Evolutionary conservation across 75 land plant genomes (phyloP).

Genomic region (Azolla pinnata): DNA sequence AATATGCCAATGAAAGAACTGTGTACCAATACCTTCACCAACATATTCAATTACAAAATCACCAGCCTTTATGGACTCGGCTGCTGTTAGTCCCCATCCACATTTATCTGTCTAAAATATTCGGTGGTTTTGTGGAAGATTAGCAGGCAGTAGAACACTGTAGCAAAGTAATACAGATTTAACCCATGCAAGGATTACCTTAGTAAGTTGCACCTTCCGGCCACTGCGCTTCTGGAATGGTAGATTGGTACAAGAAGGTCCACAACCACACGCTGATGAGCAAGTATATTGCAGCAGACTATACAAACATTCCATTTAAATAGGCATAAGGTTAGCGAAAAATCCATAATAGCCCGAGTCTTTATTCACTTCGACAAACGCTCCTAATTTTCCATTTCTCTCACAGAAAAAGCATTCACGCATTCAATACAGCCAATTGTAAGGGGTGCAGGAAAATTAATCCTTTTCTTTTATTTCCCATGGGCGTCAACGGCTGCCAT

Average conservation of each 20-base stretch:
- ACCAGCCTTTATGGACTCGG: slow-evolving; percentile 70
- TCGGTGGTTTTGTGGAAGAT: too few relatives aligned
- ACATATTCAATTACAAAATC: slow-evolving; percentile 93
- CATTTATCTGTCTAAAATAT: slow-evolving; percentile 77
- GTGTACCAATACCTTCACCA: slow-evolving; percentile 67
- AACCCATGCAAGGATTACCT: slow-evolving; percentile 37
- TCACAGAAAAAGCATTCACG: too few relatives aligned
- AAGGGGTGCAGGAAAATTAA: too few relatives aligned
- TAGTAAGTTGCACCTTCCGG: slow-evolving; percentile 58
- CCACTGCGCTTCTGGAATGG: slow-evolving; percentile 70
- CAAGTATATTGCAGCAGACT: slow-evolving; percentile 86
- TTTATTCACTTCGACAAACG: too few relatives aligned
- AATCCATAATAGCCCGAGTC: neutral
- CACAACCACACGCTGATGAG: slow-evolving; percentile 77
- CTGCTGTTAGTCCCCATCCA: slow-evolving; percentile 77
- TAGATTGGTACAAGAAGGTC: slow-evolving; percentile 53
- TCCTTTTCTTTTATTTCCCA: too few relatives aligned
- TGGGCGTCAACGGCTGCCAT: too few relatives aligned
- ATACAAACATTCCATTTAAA: neutral
- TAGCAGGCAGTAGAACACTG: neutral
- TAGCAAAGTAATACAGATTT: neutral
- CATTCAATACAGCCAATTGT: too few relatives aligned
- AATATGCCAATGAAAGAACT: neutral
- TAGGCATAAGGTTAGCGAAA: neutral
- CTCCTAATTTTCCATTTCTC: too few relatives aligned